Conservation (phyloP, 2,329 filamentous ascomycete genomes). For the Xylariales sp. region DNA sequence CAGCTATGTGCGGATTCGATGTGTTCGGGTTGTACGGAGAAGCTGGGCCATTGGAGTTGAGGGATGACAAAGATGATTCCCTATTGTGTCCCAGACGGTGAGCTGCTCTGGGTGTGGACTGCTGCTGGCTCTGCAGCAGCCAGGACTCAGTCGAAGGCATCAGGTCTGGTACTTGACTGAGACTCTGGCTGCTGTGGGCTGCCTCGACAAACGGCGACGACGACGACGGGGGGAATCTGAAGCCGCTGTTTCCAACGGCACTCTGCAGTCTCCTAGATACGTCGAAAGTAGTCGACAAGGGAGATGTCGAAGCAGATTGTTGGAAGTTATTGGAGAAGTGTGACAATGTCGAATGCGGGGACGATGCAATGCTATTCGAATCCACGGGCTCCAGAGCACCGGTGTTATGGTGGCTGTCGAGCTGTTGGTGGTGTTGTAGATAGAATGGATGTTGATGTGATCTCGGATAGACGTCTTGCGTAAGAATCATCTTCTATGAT, state of each 20-base stretch:
- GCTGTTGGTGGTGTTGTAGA: conserved; percentile 13
- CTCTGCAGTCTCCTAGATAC: conserved; percentile 11
- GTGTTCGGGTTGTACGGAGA: conserved; percentile 54
- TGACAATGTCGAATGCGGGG: conserved; percentile 24
- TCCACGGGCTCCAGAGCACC: conserved; percentile 15
- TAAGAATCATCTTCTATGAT: conserved; percentile 24
- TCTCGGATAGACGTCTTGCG: conserved; percentile 21
- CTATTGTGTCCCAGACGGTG: conserved; percentile 47
- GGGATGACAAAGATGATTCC: conserved; percentile 57
- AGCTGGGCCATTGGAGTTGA: conserved; percentile 55
- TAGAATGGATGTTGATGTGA: conserved; percentile 15
- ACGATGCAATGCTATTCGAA: conserved; percentile 14
- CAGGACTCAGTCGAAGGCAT: conserved; percentile 25
- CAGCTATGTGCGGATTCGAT: conserved; percentile 54
- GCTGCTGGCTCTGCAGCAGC: conserved; percentile 19
- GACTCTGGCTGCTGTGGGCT: conserved; percentile 14
- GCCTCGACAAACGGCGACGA: too few relatives aligned
- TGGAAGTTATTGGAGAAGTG: conserved; percentile 1
- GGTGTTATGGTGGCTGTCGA: conserved; percentile 12
- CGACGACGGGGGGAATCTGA: conserved; percentile 13
- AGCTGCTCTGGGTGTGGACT: conserved; percentile 20
- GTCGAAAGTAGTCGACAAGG: conserved; percentile 19
- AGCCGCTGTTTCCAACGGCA: conserved; percentile 21
- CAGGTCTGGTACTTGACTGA: conserved; percentile 22
- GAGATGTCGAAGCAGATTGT: background rate